Conservation (phyloP, 1,284 basidiomycete genomes). For the Sporisorium exsertum region DNA sequence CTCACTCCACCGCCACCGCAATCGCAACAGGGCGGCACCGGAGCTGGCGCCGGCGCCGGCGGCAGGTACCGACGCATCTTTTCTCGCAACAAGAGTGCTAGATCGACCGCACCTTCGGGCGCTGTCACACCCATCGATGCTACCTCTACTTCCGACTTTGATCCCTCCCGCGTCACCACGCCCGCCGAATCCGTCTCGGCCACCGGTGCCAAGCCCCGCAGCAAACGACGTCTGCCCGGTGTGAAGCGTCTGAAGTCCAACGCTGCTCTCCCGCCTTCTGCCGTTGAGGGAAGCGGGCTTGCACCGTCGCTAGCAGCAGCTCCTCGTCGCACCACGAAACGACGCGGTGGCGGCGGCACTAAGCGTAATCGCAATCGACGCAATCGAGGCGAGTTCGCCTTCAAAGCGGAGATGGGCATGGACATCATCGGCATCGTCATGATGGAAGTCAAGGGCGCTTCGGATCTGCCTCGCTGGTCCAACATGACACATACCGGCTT, state of each 20-base stretch:
- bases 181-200: conserved; percentile 13
- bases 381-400: conserved; percentile 70
- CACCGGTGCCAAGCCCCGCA: conserved; percentile 20
- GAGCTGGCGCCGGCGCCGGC: neutral
- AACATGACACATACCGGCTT: conserved; percentile 78
- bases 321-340: conserved; percentile 9
- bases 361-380: conserved; percentile 67
- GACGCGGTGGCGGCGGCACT: neutral
- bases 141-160: conserved; percentile 21
- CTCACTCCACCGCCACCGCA: conserved; percentile 32
- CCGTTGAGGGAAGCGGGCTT: neutral
- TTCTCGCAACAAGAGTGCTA: conserved; percentile 27
- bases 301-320: neutral
- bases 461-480: conserved; percentile 84
- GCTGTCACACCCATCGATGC: conserved; percentile 27
- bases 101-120: conserved; percentile 30
- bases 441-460: conserved; percentile 79
- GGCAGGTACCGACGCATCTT: conserved; percentile 45
- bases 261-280: conserved; percentile 9
- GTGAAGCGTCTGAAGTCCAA: conserved; percentile 28
- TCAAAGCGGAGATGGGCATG: conserved; percentile 74
- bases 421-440: conserved; percentile 95
- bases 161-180: conserved; percentile 17
- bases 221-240: conserved; percentile 29
- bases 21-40: neutral